Base-by-base conservation (phyloP, 441 rosid genomes). In the California macrophylla region DNA sequence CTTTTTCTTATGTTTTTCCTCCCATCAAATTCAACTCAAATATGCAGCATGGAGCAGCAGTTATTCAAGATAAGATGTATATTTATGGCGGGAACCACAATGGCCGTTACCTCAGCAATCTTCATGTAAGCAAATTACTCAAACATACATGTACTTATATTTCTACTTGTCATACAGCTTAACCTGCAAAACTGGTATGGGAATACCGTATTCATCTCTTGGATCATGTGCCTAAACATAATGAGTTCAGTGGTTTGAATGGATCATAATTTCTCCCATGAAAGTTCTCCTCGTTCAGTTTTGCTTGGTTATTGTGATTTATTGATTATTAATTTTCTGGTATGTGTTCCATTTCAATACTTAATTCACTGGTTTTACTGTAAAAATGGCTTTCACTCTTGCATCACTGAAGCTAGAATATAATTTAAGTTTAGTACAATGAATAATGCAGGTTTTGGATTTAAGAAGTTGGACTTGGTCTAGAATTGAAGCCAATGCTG, bases 401-500 rank as follows among this genome's bases (percentile, higher is more conserved):
- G 29, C 73, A 10, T 66, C 29, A 15, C 1, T 15, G n/a, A 61
- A 42, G 47, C 65, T 29, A 4, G 12, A 26, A 54, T 61, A 26
- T 56, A 60, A 30, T 75, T 36, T 30, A 74, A 40, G 47, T 9
- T 40, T 13, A 71, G 73, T 63, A 74, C 65, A 72, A 32, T 69
- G 72, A 68, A 71, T 68, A 52, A 75, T 83, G 66, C 82, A 96
- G 99, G 93, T 85, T 82, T 80, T 96, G 68, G 97, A 96, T 85
- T 85, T 96, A 81, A 91, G 89, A 89, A 87, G 84, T 70, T 93
- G 98, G 96, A 81, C 86, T 69, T 96, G 99, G 99, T 85, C 97
- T 70, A 93, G 84, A 85, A 76, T 96, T 77, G 93, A 88, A 80
- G 84, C 85, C 66, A 89, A 86, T 80, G 74, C 63, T 68, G 86